Base-by-base conservation (phyloP, 768 basidiomycete genomes). In the Lactifluus echinatus region DNA sequence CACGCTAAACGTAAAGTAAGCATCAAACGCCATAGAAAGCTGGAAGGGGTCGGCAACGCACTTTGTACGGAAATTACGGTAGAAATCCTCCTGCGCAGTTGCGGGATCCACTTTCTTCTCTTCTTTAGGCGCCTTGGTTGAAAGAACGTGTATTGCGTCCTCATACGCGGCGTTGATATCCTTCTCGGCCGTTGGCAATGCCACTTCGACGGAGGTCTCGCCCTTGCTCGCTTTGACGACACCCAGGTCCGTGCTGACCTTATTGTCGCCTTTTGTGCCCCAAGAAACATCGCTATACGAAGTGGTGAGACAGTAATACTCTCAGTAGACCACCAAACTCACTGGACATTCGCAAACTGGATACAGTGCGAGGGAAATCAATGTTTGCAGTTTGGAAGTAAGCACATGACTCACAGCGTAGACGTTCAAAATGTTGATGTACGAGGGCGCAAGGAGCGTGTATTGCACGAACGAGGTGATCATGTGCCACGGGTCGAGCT, bases 401-500 rank as follows among this genome's bases (percentile, higher is more conserved):
- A 17, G 3, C 8, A 23, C 4, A n/a, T 11, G 51, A 66, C 80
- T 36, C 70, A 85, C 82, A 4, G 85, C 86, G 66, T 94, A 93
- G 62, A 95, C 92, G 68, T 95, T 95, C 53, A 98, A 77, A 12
- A 98, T 89, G 53, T 86, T 81, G 67, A 95, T 95, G 65, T 94
- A 97, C 0, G 92, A 92, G 2, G 95, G 95, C 0, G 93, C 89
- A 76, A 97, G 83, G 59, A 96, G 78, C 23, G 89, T 69, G 67
- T 94, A 95, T 68, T 93, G 95, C n/a, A 93, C 26, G 72, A 98
- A 94, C 5, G 88, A 91, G 0, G 96, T 97, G 66, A 99, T 77
- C 92, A 99, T 89, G 69, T 99, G 96, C 92, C 93, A 96, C 2
- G 95, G 95, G 64, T 98, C 93, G 64, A 96, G 84, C 84, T 95